Evolutionary conservation across 495 filamentous ascomycete genomes (phyloP).

Genomic region (Aspergillus olivimuriae): DNA sequence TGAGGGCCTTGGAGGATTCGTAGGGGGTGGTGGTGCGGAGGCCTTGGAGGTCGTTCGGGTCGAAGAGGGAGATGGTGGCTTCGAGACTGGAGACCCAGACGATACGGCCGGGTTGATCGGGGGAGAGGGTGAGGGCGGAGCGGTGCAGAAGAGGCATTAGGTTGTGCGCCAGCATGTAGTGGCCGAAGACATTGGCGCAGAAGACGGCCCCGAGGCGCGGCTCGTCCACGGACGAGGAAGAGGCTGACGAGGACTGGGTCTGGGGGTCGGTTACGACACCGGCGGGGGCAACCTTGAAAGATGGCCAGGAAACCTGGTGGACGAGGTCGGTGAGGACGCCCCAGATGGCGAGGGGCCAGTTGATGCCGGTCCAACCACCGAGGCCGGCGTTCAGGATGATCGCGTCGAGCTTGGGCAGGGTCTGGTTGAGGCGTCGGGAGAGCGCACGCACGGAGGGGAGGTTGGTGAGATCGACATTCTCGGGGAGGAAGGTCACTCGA

Average conservation of each 20-base stretch:
- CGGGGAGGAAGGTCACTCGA: slow-evolving; percentile 42
- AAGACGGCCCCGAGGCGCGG: slow-evolving; percentile 72
- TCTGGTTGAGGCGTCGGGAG: slow-evolving; percentile 37
- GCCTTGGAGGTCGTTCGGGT: slow-evolving; percentile 69
- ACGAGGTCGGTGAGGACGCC: slow-evolving; percentile 57
- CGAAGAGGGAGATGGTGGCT: slow-evolving; percentile 49
- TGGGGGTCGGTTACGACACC: slow-evolving; percentile 48
- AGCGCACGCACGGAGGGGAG: slow-evolving; percentile 49
- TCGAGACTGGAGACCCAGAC: slow-evolving; percentile 86
- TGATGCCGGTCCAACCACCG: slow-evolving; percentile 75
- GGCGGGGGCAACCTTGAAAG: slow-evolving; percentile 58
- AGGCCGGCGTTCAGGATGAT: slow-evolving; percentile 84
- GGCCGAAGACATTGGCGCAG: slow-evolving; percentile 87
- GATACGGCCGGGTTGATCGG: slow-evolving; percentile 55
- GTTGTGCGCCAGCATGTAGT: slow-evolving; percentile 83
- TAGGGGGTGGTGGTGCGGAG: slow-evolving; percentile 58
- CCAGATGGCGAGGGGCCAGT: slow-evolving; percentile 61
- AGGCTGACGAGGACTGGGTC: too few species aligned
- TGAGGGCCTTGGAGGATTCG: slow-evolving; percentile 78
- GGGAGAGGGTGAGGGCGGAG: slow-evolving; percentile 23
- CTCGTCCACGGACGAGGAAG: slow-evolving; percentile 21
- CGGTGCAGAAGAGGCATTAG: slow-evolving; percentile 63
- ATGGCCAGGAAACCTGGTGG: slow-evolving; percentile 68
- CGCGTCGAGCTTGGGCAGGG: slow-evolving; percentile 65
- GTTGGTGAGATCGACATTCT: slow-evolving; percentile 50